Base-by-base conservation (phyloP, 768 basidiomycete species). In the Polyporus arcularius region DNA sequence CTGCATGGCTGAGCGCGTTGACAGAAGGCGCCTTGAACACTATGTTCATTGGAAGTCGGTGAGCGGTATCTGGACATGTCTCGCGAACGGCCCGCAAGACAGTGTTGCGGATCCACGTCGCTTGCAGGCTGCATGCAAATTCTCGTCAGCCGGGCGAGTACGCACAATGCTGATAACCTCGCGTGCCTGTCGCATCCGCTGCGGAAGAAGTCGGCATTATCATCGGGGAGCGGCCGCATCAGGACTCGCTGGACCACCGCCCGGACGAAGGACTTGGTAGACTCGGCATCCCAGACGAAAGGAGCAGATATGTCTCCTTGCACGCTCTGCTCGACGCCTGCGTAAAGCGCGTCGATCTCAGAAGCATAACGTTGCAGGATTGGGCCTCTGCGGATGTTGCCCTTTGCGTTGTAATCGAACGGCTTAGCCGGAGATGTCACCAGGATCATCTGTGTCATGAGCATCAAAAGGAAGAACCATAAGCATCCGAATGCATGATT, bases 11-110 rank as follows among this genome's bases (percentile, higher is more conserved):
- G 48, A 70, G 70, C 2, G 70, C 58, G 49, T 69, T 66, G 30
- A 82, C 74, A 1, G 78, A 77, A 2, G 82, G 80, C 14, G 78
- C 69, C 18, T 71, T 66, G 48, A 74, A 76, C 5, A 83, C 73
- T 58, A 78, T 50, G 51, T 71, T 68, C 10, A 67, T 63, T 5
- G 71, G 65, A 6, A 82, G 48, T 3, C 41, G 50, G 7, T 61
- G 55, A 2, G 62, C 63, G 16, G 65, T 49, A 42, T 56, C 10
- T 4, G 31, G 28, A 1, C 1, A 40, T 2, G 15, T 14, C 39
- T 42, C 49, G 12, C 69, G 65, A 15, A 75, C 53, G 3, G 70
- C 70, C 28, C 66, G 58, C 18, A 72, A 21, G 6, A 75, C 12
- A 8, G 68, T 58, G 62, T 74, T 74, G 14, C 73, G 68, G 50